These are phyloP conservation scores for Colletotrichum chlorophyti DNA, from an alignment of 2,329 filamentous ascomycete genomes.

Conservation along the genomic window DNA sequence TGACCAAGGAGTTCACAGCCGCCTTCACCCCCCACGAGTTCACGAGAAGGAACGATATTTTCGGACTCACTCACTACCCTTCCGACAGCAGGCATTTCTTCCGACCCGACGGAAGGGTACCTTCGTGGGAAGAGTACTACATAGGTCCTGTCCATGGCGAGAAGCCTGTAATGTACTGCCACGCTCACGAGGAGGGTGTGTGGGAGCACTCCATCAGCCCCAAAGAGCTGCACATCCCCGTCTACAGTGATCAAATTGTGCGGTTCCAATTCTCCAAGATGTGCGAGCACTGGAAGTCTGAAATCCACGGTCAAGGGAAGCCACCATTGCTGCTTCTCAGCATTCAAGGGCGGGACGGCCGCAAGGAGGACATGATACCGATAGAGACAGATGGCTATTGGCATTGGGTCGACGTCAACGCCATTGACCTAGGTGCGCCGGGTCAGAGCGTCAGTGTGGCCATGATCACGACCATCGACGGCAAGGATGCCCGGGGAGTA, in stretches of 20 bases:
- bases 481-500: conserved; percentile 54
- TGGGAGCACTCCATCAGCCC: conserved; percentile 68
- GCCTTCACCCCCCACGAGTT: conserved; percentile 71
- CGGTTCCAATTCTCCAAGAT: conserved; percentile 82
- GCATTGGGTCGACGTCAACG: conserved; percentile 81
- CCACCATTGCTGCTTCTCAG: conserved; percentile 74
- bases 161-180: conserved; percentile 53
- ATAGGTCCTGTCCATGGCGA: conserved; percentile 62
- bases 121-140: conserved; percentile 85
- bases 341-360: conserved; percentile 70
- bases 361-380: conserved; percentile 71
- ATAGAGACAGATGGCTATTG: conserved; percentile 80
- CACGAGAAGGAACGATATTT: conserved; percentile 73
- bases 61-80: conserved; percentile 84
- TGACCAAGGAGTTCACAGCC: conserved; percentile 66
- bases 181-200: conserved; percentile 57
- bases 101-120: conserved; percentile 71
- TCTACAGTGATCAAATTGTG: conserved; percentile 62
- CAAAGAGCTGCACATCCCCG: conserved; percentile 61
- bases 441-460: conserved; percentile 73
- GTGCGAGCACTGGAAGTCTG: conserved; percentile 85
- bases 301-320: conserved; percentile 69
- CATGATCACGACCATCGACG: conserved; percentile 60
- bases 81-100: conserved; percentile 72
- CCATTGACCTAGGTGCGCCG: conserved; percentile 68